Evolutionary conservation across 371 early-diverging fungal genomes (phyloP).

Genomic region (Syncephalis plumigaleata): DNA sequence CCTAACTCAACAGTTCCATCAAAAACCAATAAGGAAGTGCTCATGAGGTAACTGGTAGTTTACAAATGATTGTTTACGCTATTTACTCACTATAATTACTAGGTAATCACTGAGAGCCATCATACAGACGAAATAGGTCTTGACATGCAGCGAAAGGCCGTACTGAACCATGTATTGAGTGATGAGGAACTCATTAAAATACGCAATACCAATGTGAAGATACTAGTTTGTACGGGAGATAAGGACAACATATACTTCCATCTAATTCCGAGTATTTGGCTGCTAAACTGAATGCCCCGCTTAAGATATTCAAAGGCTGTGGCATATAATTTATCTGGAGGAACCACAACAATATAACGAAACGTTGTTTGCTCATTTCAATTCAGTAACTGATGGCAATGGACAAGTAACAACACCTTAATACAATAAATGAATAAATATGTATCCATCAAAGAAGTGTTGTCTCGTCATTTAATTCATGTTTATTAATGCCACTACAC

Average conservation of each 20-base stretch:
- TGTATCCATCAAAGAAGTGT: too few species aligned
- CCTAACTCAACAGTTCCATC: too few species aligned
- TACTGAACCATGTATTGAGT: neutral
- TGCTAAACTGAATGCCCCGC: neutral
- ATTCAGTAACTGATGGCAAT: too few species aligned
- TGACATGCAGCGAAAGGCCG: neutral
- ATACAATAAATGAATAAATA: too few species aligned
- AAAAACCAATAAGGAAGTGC: neutral
- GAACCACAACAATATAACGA: too few species aligned
- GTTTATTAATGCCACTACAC: too few species aligned
- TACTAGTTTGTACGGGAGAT: neutral
- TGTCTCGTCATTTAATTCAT: too few species aligned
- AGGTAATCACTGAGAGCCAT: neutral
- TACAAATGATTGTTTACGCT: neutral
- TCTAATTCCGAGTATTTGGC: neutral
- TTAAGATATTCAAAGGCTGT: neutral
- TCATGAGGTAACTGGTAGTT: neutral
- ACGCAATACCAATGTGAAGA: neutral
- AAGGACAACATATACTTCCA: neutral
- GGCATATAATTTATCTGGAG: too few species aligned
- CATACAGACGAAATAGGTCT: slow-evolving; percentile 8
- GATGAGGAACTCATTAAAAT: neutral
- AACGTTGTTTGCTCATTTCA: too few species aligned
- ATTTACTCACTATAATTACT: neutral
- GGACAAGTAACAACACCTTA: too few species aligned